Evolutionary conservation across 2,329 filamentous ascomycete genomes (phyloP).

Genomic region (Pyrenophora seminiperda): DNA sequence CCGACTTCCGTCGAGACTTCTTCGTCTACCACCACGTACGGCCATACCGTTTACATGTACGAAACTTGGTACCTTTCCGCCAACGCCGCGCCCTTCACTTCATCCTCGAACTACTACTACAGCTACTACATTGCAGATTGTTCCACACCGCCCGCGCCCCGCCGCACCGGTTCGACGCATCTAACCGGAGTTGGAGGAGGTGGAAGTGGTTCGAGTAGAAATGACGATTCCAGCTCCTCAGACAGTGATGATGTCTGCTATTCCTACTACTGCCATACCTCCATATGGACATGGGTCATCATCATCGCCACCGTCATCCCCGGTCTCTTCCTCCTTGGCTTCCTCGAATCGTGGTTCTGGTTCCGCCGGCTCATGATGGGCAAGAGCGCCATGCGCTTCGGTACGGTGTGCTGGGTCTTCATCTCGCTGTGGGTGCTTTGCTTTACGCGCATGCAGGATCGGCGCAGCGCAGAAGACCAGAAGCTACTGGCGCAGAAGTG

Average conservation of each 20-base stretch:
- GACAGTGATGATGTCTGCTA: conserved; percentile 12
- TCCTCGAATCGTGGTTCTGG: conserved; percentile 43
- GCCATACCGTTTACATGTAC: conserved; percentile 11
- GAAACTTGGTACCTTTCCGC: conserved; percentile 36
- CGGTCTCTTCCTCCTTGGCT: conserved; percentile 39
- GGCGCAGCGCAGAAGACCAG: conserved; percentile 38
- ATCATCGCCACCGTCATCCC: conserved; percentile 35
- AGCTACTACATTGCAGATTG: conserved; percentile 32
- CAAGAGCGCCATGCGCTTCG: conserved; percentile 36
- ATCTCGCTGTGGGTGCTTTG: conserved; percentile 39
- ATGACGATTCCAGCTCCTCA: conserved; percentile 1
- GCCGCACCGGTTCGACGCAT: conserved; percentile 7
- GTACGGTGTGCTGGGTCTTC: conserved; percentile 40
- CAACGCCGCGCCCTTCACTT: conserved; percentile 34
- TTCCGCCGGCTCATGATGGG: conserved; percentile 45
- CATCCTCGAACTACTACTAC: conserved; percentile 30
- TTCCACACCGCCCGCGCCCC: conserved; percentile 21
- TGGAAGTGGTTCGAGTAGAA: neutral
- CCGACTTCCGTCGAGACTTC: conserved; percentile 28
- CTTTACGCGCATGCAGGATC: conserved; percentile 41
- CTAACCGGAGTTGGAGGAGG: too few species aligned
- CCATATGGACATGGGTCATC: conserved; percentile 34
- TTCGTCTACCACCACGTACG: conserved; percentile 12
- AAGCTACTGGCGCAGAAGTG: conserved; percentile 37
- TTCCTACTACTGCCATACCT: conserved; percentile 19